Evolutionary conservation across 768 basidiomycete species (phyloP), one percentile per base, ranked within the genome.

Genomic region (Boletus fagicola): DNA sequence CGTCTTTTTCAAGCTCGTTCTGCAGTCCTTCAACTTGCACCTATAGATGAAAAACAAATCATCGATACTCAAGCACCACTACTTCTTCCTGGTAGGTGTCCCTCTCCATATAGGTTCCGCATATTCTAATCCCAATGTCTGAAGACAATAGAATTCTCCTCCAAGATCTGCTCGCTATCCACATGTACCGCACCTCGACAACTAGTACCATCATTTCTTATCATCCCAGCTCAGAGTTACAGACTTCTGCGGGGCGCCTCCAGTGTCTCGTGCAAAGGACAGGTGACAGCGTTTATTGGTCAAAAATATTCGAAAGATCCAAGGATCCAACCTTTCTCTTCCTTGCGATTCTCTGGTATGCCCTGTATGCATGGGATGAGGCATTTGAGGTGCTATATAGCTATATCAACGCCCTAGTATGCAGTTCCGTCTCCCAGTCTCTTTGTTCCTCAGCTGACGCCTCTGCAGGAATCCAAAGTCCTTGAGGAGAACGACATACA

Each of bases 341-440:
- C 40, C 65, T 85, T 20, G 74, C 78, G 16, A 70, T 79, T 31
- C 69, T 86, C 26, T 86, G 84, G 84, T 83, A 83, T 61, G 77
- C 81, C 0, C 61, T 84, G 7, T 85, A 85, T 64, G 78, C 81
- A 5, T 85, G 84, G 83, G 84, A 86, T 53, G 83, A 86, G 65
- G 74, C 80, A 1, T 74, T 85, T 20, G 83, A 84, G 58, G 66
- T 71, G 8, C 56, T 86, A 36, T 82, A 82, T 62, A 58, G 62
- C 5, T 80, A 85, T 60, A 78, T 85, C 22, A 79, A 76, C 46
- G 67, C 56, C 46, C 65, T 86, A 68, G 82, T 83, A 67, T 22
- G 80, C 16, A 10, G 36, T 28, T 16, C 42, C 12, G 6, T 51
- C 18, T 28, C 0, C 5, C 13, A 1, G 4, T 4, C 12, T 2